Percentiles rank a stretch among this genome's conserved stretches.
phyloP scores from a whole-genome alignment of 768 basidiomycete genomes.

The Leccinum longicurvipes region DNA sequence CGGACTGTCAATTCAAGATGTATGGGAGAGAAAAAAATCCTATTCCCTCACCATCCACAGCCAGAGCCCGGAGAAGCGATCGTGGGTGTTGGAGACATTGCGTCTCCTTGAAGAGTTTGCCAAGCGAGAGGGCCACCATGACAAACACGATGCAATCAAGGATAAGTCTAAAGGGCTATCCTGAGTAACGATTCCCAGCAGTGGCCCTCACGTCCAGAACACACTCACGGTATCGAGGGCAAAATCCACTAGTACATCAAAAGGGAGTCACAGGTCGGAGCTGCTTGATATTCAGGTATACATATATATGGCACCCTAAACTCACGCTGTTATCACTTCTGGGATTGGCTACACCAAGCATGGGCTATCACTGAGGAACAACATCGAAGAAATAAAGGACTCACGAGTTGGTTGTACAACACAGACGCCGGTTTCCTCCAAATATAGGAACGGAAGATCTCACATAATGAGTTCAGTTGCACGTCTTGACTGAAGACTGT shows the following conservation, averaged over 20 bases:
- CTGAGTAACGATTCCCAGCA: not conserved
- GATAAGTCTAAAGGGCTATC: not conserved
- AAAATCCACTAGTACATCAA: not conserved
- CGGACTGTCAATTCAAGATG: not conserved
- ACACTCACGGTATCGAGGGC: not conserved
- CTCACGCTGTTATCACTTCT: not conserved
- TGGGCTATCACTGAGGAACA: not conserved
- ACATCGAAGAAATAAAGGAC: not conserved
- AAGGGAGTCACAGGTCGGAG: not conserved
- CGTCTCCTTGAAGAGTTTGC: not conserved
- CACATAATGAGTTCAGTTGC: not conserved
- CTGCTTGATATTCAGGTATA: not conserved
- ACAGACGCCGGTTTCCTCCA: not conserved
- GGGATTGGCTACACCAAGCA: not conserved
- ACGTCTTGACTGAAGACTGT: not conserved
- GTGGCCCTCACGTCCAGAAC: not conserved
- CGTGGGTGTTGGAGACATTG: not conserved
- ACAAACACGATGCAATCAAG: not conserved
- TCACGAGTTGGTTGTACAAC: not conserved
- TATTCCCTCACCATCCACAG: conserved; percentile 8
- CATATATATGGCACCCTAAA: not conserved
- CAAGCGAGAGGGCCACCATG: not conserved
- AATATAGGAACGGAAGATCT: not conserved
- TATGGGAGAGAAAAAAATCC: not conserved
- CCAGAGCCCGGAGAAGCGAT: not conserved